Evolutionary conservation across 768 basidiomycete genomes (phyloP).

Genomic region (Russula sp.): DNA sequence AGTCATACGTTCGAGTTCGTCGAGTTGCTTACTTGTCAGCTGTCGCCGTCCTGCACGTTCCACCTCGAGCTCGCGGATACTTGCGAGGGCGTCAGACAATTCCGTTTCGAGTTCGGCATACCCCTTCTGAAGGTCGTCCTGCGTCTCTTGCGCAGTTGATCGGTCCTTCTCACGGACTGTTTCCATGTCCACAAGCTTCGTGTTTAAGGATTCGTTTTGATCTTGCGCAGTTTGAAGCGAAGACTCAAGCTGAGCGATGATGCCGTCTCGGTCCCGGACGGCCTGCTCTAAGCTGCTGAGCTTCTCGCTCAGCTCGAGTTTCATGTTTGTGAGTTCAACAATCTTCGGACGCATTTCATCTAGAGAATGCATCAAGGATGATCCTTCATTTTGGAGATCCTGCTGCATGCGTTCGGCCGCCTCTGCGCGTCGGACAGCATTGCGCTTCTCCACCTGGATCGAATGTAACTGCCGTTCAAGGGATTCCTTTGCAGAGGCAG

Average conservation of each 20-base stretch:
- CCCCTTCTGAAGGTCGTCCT: conserved; percentile 59
- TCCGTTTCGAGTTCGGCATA: conserved; percentile 62
- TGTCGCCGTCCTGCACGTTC: conserved; percentile 62
- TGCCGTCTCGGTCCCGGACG: conserved; percentile 52
- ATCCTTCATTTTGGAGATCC: conserved; percentile 74
- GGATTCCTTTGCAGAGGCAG: conserved; percentile 51
- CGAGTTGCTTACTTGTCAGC: conserved; percentile 50
- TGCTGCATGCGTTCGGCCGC: conserved; percentile 70
- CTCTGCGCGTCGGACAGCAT: conserved; percentile 63
- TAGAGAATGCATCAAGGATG: conserved; percentile 71
- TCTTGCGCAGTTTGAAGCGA: conserved; percentile 54
- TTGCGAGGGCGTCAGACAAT: conserved; percentile 52
- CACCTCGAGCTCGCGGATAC: conserved; percentile 56
- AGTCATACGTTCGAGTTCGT: conserved; percentile 57
- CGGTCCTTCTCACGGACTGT: conserved; percentile 53
- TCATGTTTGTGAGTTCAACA: conserved; percentile 71
- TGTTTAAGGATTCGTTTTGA: conserved; percentile 47
- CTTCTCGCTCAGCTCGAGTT: conserved; percentile 65
- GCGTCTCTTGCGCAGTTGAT: conserved; percentile 46
- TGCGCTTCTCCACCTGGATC: conserved; percentile 62
- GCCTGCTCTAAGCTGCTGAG: conserved; percentile 54
- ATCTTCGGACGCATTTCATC: conserved; percentile 86
- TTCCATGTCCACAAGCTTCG: conserved; percentile 46
- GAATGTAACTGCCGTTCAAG: conserved; percentile 57
- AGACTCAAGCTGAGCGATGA: conserved; percentile 60